Evolutionary conservation across 2,329 filamentous ascomycete genomes (phyloP).

Genomic region (Pseudocercospora eumusae): DNA sequence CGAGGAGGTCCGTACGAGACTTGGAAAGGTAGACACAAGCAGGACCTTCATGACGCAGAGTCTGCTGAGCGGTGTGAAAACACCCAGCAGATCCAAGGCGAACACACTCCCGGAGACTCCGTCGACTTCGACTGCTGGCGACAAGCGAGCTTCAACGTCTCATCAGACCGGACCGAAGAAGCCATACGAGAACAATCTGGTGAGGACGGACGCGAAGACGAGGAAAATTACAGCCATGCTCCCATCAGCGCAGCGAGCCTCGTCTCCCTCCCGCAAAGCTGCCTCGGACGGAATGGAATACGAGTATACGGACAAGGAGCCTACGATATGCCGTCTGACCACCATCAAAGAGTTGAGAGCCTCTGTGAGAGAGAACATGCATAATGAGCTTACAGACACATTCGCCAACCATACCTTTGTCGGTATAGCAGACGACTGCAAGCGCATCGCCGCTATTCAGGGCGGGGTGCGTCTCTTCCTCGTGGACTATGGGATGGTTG

Average conservation of each 20-base stretch:
- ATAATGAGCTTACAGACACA: slow-evolving; percentile 82
- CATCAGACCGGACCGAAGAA: slow-evolving; percentile 46
- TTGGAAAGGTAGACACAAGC: slow-evolving; percentile 88
- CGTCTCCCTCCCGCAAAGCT: slow-evolving; percentile 39
- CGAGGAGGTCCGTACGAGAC: slow-evolving; percentile 71
- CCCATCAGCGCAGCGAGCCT: slow-evolving; percentile 52
- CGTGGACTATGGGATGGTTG: slow-evolving; percentile 85
- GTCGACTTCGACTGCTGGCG: slow-evolving; percentile 33
- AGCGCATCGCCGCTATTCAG: slow-evolving; percentile 89
- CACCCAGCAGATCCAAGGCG: slow-evolving; percentile 49
- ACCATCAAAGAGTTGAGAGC: slow-evolving; percentile 83
- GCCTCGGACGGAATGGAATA: slow-evolving; percentile 64
- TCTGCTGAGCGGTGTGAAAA: slow-evolving; percentile 67
- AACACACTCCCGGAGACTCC: slow-evolving; percentile 40
- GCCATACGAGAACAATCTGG: slow-evolving; percentile 80
- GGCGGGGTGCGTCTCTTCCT: slow-evolving; percentile 89
- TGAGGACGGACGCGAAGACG: slow-evolving; percentile 83
- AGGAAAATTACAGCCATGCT: slow-evolving; percentile 98
- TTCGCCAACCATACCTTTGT: slow-evolving; percentile 90
- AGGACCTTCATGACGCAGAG: slow-evolving; percentile 94
- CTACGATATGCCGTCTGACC: slow-evolving; percentile 70
- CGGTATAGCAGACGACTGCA: slow-evolving; percentile 82
- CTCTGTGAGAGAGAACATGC: slow-evolving; percentile 76
- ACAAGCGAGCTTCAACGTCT: slow-evolving; percentile 40
- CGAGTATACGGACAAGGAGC: slow-evolving; percentile 68